Conservation (phyloP, 139 green algal species). For the Picochlorum sp. region DNA sequence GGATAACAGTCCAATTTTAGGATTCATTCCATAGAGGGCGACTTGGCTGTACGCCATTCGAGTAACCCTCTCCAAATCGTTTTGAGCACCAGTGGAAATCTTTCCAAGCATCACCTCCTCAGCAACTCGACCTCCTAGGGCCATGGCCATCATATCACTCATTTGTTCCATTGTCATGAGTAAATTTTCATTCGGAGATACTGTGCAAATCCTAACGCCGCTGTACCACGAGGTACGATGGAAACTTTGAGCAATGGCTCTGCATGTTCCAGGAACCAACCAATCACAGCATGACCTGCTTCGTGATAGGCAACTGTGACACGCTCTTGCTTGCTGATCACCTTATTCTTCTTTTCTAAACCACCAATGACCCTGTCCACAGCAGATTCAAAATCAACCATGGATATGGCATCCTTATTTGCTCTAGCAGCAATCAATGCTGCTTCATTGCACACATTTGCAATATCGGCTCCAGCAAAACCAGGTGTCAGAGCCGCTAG, state of each 20-base stretch:
- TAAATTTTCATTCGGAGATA: constrained; percentile 97
- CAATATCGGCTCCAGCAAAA: constrained; percentile 93
- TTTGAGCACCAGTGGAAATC: constrained; percentile 95
- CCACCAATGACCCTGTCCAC: constrained; percentile 96
- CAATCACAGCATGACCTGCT: constrained; percentile 88
- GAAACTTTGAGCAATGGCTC: constrained; percentile 99
- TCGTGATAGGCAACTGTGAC: constrained; percentile 97
- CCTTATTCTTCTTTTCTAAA: constrained; percentile 99
- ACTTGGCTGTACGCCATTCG: constrained; percentile 92
- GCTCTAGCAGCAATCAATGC: constrained; percentile 86
- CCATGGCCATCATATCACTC: constrained; percentile 88
- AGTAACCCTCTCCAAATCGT: constrained; percentile 96
- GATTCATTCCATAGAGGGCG: constrained; percentile 87
- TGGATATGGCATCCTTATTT: constrained; percentile 32
- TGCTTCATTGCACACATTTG: constrained; percentile 97
- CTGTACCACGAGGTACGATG: constrained; percentile 91
- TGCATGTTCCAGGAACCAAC: constrained; percentile 95
- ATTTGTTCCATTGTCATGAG: constrained; percentile 93
- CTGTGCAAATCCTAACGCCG: constrained; percentile 96
- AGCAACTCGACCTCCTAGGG: constrained; percentile 85
- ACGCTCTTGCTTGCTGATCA: constrained; percentile 80
- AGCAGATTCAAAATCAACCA: constrained; percentile 91
- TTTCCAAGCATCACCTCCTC: constrained; percentile 92
- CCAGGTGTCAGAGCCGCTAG: constrained; percentile 94
- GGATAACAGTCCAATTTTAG: constrained; percentile 79